Evolutionary conservation across 2,329 filamentous ascomycete genomes (phyloP).

Genomic region (Alternaria dauci): DNA sequence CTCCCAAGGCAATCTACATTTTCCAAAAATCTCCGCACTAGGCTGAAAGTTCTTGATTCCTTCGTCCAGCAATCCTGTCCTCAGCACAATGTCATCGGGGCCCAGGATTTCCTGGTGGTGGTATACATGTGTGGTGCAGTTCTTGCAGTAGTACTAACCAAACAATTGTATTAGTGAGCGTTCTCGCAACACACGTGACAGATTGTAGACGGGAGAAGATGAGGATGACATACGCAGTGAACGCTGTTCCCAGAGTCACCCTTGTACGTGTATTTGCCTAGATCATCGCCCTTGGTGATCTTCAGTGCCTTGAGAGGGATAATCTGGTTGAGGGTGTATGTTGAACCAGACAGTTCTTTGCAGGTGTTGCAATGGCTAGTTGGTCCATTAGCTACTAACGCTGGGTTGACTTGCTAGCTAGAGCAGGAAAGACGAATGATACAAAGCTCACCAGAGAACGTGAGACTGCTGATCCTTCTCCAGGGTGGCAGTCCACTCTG

Average conservation of each 20-base stretch:
- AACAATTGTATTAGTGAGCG: not conserved
- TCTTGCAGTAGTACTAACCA: slow-evolving; percentile 61
- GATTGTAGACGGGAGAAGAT: too few relatives aligned
- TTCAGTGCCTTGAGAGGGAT: slow-evolving; percentile 60
- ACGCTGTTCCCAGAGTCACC: slow-evolving; percentile 65
- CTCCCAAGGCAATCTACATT: slow-evolving; percentile 62
- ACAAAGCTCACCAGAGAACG: slow-evolving; percentile 55
- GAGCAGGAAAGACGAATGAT: not conserved
- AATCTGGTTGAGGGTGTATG: slow-evolving; percentile 65
- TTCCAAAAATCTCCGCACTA: slow-evolving; percentile 64
- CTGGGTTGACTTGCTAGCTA: too few relatives aligned
- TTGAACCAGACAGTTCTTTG: slow-evolving; percentile 61
- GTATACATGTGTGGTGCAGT: slow-evolving; percentile 64
- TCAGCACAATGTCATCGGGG: slow-evolving; percentile 60
- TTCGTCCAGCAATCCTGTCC: slow-evolving; percentile 59
- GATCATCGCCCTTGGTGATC: slow-evolving; percentile 60
- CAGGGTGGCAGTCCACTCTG: slow-evolving; percentile 61
- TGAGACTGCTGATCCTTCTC: slow-evolving; percentile 55
- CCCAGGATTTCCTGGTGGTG: slow-evolving; percentile 64
- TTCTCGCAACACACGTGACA: not conserved
- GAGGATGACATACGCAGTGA: slow-evolving; percentile 52
- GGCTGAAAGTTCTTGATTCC: slow-evolving; percentile 59
- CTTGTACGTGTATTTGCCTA: slow-evolving; percentile 64
- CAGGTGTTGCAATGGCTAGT: slow-evolving; percentile 65
- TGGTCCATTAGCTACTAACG: not conserved